Evolutionary conservation across 768 basidiomycete genomes (phyloP).

Genomic region (Rhizopogon rudus): DNA sequence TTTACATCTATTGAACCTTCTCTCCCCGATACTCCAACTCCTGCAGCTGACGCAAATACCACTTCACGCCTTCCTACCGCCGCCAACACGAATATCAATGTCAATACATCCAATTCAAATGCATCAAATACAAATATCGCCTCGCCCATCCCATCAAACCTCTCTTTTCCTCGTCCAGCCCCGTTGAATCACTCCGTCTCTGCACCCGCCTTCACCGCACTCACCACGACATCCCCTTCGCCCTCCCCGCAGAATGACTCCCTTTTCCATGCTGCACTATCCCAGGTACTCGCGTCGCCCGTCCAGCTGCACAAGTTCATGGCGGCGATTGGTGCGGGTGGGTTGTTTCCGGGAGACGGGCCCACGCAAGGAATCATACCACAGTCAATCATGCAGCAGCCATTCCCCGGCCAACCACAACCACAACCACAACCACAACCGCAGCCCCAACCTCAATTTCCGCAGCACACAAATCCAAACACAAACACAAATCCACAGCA

Average conservation of each 20-base stretch:
- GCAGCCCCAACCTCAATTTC: constrained; percentile 10
- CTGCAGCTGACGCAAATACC: constrained; percentile 7
- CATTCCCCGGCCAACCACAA: constrained; percentile 13
- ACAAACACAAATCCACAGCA: constrained; percentile 6
- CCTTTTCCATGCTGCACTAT: constrained; percentile 45
- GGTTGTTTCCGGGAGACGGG: constrained; percentile 1
- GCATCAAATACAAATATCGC: neutral
- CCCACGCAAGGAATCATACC: constrained; percentile 7
- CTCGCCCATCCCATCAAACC: constrained; percentile 4
- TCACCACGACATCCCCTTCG: constrained; percentile 2
- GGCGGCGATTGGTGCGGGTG: constrained; percentile 28
- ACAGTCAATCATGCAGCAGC: constrained; percentile 19
- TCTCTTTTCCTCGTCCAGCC: constrained; percentile 19
- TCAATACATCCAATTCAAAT: constrained; percentile 11
- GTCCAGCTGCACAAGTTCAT: constrained; percentile 56
- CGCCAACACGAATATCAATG: constrained; percentile 9
- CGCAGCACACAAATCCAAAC: neutral
- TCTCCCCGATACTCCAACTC: constrained; percentile 12
- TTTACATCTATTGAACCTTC: constrained; percentile 23
- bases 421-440: constrained; percentile 17
- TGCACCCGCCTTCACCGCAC: neutral
- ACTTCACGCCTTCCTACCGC: constrained; percentile 7
- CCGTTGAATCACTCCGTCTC: neutral
- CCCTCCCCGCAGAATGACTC: constrained; percentile 28
- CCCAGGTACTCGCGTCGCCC: constrained; percentile 46